Conservation (phyloP, 305 asterid species). For the Andrographis paniculata region DNA sequence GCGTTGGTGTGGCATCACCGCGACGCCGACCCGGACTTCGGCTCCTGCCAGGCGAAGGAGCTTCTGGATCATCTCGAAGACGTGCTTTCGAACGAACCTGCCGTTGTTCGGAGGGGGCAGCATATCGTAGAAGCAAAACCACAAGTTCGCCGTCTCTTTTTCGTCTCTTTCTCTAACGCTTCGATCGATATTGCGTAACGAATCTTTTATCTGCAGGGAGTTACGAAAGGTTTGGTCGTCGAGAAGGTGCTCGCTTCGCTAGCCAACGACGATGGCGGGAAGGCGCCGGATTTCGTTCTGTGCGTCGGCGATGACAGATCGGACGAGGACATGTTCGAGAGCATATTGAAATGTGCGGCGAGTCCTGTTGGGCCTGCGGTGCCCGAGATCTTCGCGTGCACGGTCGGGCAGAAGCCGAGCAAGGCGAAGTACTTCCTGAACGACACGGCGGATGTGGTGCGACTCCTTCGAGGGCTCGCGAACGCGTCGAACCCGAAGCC, state of each 20-base stretch:
- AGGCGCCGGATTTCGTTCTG: conserved; percentile 64
- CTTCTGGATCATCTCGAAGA: conserved; percentile 69
- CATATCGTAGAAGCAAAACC: conserved; percentile 91
- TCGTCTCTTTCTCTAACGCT: neutral
- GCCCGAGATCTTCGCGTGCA: conserved; percentile 73
- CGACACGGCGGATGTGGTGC: conserved; percentile 60
- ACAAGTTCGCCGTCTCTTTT: conserved; percentile 34
- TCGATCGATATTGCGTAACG: too few relatives aligned
- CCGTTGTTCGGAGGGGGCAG: conserved; percentile 82
- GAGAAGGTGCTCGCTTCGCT: conserved; percentile 55
- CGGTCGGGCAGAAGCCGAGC: conserved; percentile 87
- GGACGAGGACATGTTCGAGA: conserved; percentile 88
- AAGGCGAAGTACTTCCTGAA: conserved; percentile 80
- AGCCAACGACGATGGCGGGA: conserved; percentile 38
- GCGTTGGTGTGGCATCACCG: conserved; percentile 90
- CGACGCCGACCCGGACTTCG: conserved; percentile 75
- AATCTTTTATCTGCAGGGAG: conserved; percentile 59
- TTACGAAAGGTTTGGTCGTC: conserved; percentile 73
- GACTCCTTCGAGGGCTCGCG: conserved; percentile 55
- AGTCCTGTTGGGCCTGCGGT: conserved; percentile 29
- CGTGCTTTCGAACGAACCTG: conserved; percentile 87
- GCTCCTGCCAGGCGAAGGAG: conserved; percentile 85
- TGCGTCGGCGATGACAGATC: conserved; percentile 84
- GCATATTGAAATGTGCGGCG: conserved; percentile 44
- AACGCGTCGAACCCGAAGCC: conserved; percentile 56